These are phyloP conservation scores for Trebouxia sp. DNA, from an alignment of 139 green algal genomes.

Conservation along the genomic window DNA sequence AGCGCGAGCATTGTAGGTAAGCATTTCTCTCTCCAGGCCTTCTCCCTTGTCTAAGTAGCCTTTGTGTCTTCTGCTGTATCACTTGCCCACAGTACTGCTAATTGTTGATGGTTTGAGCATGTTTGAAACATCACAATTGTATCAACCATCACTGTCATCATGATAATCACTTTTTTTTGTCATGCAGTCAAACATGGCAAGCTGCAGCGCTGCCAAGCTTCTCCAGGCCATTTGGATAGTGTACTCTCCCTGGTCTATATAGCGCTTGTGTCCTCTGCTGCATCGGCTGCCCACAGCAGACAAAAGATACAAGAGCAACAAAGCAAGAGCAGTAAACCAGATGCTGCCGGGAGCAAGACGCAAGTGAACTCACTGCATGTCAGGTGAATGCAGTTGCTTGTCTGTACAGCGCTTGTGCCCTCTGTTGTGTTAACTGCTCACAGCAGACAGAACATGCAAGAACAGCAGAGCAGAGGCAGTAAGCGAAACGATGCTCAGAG, in stretches of 20 bases:
- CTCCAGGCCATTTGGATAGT: background rate
- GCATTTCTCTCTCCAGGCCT: background rate
- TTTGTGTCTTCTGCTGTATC: no score
- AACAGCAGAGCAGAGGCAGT: background rate
- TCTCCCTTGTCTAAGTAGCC: background rate
- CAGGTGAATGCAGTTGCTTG: no score
- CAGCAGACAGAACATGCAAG: background rate
- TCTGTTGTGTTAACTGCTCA: background rate
- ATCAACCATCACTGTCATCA: background rate
- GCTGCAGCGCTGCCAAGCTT: background rate
- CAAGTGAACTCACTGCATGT: no score
- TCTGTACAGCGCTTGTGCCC: background rate
- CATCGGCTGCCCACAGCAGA: background rate
- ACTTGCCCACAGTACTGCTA: no score
- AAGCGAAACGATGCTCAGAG: no score
- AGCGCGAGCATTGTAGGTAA: background rate
- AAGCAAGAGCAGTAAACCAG: background rate
- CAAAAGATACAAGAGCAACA: background rate
- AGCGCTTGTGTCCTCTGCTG: background rate
- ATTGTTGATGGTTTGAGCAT: no score
- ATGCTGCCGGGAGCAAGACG: no score
- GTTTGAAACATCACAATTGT: no score
- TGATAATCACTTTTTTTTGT: background rate
- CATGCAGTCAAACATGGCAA: background rate
- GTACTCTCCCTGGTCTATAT: background rate